These are phyloP conservation scores for Euphorbia pulcherrima DNA, from an alignment of 345 rosid species.

Conservation along the genomic window DNA sequence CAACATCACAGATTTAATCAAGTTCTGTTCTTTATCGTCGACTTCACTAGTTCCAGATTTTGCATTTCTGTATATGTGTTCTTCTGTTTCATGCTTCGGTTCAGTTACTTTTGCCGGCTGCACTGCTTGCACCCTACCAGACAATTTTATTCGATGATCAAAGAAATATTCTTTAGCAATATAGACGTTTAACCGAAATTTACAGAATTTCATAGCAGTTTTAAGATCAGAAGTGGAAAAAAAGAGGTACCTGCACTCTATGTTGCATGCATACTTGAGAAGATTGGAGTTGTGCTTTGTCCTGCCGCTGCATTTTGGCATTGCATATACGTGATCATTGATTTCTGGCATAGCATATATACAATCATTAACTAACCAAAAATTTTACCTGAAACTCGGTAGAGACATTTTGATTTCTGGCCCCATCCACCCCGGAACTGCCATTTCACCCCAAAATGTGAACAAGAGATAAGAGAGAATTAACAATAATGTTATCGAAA, in stretches of 20 bases:
- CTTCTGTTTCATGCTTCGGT: conserved; percentile 26
- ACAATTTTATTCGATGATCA: conserved; percentile 1
- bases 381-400: conserved; percentile 79
- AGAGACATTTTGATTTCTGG: conserved; percentile 70
- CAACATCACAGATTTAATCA: conserved; percentile 58
- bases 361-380: background rate
- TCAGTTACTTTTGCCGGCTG: conserved; percentile 50
- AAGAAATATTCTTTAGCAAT: background rate
- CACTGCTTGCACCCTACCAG: conserved; percentile 52
- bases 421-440: conserved; percentile 60
- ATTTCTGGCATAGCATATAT: conserved; percentile 17
- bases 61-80: background rate
- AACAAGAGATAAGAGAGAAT: conserved; percentile 7
- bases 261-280: conserved; percentile 74
- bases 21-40: conserved; percentile 29
- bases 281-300: conserved; percentile 61
- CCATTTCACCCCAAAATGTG: conserved; percentile 14
- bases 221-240: background rate
- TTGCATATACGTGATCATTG: background rate
- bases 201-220: background rate
- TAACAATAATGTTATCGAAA: no score
- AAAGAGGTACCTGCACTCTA: conserved; percentile 65
- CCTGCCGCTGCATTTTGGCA: conserved; percentile 59
- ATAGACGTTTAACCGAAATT: no score
- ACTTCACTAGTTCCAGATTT: conserved; percentile 20